A percentile compares a stretch with the other conserved stretches of the same genome.
Conservation (phyloP, 2,329 filamentous ascomycete species). For the Neurospora crassa region DNA sequence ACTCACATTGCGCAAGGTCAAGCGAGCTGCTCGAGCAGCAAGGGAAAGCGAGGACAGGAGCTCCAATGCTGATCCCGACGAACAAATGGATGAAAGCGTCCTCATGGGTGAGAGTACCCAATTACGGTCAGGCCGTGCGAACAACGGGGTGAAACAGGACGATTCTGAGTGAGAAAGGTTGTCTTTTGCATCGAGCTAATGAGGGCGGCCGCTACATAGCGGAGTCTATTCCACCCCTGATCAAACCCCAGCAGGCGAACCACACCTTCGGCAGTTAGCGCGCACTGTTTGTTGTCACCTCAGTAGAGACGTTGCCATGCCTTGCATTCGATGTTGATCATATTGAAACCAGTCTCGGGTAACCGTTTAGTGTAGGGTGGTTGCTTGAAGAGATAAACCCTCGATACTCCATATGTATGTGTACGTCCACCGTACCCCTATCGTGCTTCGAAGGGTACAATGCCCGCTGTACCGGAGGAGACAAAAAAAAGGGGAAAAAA, state of each 20-base stretch:
- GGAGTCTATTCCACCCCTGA: background rate
- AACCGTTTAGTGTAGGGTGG: background rate
- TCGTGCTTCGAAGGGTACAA: background rate
- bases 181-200: background rate
- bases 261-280: background rate
- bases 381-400: background rate
- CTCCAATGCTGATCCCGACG: slow-evolving; percentile 26
- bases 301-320: background rate
- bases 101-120: slow-evolving; percentile 12
- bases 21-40: slow-evolving; percentile 39
- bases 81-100: slow-evolving; percentile 22
- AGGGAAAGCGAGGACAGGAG: slow-evolving; percentile 34
- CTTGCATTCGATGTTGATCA: background rate
- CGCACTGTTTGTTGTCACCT: background rate
- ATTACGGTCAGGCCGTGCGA: slow-evolving; percentile 8
- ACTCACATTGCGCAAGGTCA: slow-evolving; percentile 47
- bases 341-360: background rate
- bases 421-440: background rate
- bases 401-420: background rate
- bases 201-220: background rate
- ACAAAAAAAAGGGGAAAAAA: background rate
- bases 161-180: background rate
- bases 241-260: background rate
- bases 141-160: slow-evolving; percentile 12
- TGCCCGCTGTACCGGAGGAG: background rate